Base-by-base conservation (phyloP, 352 stramenopile species). In the Hyaloperonospora brassicae region DNA sequence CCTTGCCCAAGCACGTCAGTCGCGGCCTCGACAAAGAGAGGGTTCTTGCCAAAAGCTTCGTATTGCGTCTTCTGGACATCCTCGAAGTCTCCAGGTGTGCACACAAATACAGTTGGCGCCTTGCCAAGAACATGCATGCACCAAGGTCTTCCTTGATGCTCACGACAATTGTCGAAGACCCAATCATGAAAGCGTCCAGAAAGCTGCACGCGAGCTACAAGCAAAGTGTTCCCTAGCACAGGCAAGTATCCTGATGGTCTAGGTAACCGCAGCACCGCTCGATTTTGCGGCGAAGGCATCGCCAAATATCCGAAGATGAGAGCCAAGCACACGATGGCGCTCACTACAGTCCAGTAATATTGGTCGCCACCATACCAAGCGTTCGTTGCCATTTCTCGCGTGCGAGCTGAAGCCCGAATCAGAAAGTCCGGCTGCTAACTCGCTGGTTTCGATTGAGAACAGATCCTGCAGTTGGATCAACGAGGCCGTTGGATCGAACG, bases 121-220 rank as follows among this genome's bases (percentile, higher is more conserved):
- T 66, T 56, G 10, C 77, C 75, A n/a, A 83, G 50, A 21, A 65
- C 47, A 30, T 73, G 62, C 40, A 87, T 64, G 11, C 66, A 66
- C 68, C 68, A 87, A 4, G 72, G 66, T 57, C n/a, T 75, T 73
- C 72, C 71, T 8, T 53, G 46, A 17, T 70, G 64, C 12, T 61
- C 62, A 17, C 62, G 47, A 14, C 73, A 81, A 48, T 79, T 53
- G 21, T 79, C 68, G 1, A 52, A 25, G 46, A 79, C 71, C 75
- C 77, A 87, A 58, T 87, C 75, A 50, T 87, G 70, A 40, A 86
- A 70, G 11, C 66, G 66, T 5, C 50, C 54, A 6, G 53, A 51
- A 47, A 65, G 54, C 44, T 86, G 73, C 34, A 62, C 60, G 10
- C 57, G 49, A 13, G 64, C 59, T 39, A 80, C 41, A 43, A 83